These are phyloP conservation scores for Populus deltoides DNA, from an alignment of 345 rosid species.

Conservation along the genomic window DNA sequence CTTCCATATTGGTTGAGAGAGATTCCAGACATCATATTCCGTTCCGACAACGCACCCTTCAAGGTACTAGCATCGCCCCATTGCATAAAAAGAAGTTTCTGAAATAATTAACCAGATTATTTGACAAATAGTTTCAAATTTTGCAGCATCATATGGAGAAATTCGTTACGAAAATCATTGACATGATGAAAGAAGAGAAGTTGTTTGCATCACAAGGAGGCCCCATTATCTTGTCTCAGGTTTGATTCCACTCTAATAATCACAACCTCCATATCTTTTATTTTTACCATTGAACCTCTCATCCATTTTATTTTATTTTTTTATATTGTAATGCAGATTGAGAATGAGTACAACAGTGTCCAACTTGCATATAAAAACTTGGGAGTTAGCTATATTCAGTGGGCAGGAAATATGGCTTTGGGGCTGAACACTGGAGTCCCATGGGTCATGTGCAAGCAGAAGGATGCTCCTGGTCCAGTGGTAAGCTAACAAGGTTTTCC, in stretches of 20 bases:
- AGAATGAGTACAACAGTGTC: conserved; percentile 80
- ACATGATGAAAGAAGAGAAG: conserved; percentile 45
- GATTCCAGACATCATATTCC: conserved; percentile 60
- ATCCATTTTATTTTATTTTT: background rate
- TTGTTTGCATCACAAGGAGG: conserved; percentile 77
- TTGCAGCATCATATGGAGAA: conserved; percentile 56
- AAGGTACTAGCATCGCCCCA: conserved; percentile 46
- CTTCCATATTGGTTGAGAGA: conserved; percentile 91
- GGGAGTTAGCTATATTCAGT: conserved; percentile 62
- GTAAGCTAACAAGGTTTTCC: conserved; percentile 34
- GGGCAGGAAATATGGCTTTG: conserved; percentile 68
- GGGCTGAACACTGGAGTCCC: conserved; percentile 63
- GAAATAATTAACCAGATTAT: background rate
- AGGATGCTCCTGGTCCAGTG: conserved; percentile 75
- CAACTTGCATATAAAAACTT: conserved; percentile 56
- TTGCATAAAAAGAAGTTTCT: no score
- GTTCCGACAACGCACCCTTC: conserved; percentile 68
- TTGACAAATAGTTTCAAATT: background rate
- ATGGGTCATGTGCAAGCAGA: conserved; percentile 94
- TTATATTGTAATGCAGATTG: conserved; percentile 50
- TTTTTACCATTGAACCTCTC: background rate
- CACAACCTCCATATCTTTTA: background rate
- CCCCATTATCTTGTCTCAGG: conserved; percentile 71
- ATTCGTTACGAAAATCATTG: conserved; percentile 41
- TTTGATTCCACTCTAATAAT: background rate